Conservation (phyloP, 306 rosid genomes). For the Cucumis melo region DNA sequence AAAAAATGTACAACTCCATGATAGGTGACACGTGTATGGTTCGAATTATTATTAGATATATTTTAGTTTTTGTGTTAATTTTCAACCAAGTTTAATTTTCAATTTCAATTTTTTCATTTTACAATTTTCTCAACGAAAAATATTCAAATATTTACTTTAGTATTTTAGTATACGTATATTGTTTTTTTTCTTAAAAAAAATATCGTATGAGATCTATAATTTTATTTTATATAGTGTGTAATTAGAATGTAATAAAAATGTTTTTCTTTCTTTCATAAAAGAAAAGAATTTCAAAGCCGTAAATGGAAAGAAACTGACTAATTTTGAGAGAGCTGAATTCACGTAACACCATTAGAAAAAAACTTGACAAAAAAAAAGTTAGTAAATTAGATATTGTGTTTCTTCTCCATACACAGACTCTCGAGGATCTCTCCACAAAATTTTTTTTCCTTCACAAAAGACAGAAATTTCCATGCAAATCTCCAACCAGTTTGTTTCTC, state of each 20-base stretch:
- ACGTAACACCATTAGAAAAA: conserved; percentile 5
- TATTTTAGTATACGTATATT: too few relatives aligned
- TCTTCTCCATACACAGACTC: not conserved
- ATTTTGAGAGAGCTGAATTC: conserved; percentile 7
- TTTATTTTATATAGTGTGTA: too few relatives aligned
- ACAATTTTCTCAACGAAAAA: too few relatives aligned
- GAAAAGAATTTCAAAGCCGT: not conserved
- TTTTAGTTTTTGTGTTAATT: too few relatives aligned
- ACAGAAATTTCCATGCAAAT: not conserved
- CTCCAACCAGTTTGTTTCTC: not conserved
- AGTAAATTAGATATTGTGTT: not conserved
- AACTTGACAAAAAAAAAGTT: not conserved
- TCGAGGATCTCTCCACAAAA: not conserved
- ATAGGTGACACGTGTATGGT: too few relatives aligned
- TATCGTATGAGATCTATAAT: not conserved
- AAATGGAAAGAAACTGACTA: not conserved
- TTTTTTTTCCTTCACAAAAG: not conserved
- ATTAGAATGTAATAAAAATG: not conserved
- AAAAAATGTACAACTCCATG: too few relatives aligned
- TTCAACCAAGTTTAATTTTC: too few relatives aligned
- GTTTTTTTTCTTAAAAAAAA: too few relatives aligned
- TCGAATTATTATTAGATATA: too few relatives aligned
- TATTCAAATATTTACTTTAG: too few relatives aligned
- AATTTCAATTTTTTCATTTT: too few relatives aligned
- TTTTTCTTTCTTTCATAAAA: too few relatives aligned